Conservation (phyloP, 2,329 filamentous ascomycete genomes). For the Alternaria viburni region DNA sequence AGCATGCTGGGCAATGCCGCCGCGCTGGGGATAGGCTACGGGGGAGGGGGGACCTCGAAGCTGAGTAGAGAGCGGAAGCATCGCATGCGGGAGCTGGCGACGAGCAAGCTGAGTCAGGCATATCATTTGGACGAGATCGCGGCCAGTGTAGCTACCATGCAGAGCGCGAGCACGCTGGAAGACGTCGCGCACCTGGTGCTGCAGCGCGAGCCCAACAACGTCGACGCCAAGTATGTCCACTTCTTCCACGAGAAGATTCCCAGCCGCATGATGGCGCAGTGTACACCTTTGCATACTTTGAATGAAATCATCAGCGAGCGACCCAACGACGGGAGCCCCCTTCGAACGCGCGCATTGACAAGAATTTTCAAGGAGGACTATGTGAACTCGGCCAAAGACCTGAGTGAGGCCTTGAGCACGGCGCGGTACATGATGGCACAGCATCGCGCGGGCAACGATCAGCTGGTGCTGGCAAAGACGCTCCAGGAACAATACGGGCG, state of each 20-base stretch:
- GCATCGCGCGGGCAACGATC: constrained; percentile 58
- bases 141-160: constrained; percentile 83
- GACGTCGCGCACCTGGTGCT: constrained; percentile 77
- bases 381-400: constrained; percentile 71
- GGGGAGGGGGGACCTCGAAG: constrained; percentile 64
- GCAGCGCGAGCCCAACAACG: constrained; percentile 69
- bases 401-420: constrained; percentile 69
- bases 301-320: constrained; percentile 70
- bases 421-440: constrained; percentile 61
- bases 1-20: constrained; percentile 59
- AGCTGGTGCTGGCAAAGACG: constrained; percentile 60
- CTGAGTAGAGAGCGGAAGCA: constrained; percentile 78
- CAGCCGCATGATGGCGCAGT: constrained; percentile 73
- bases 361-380: constrained; percentile 78
- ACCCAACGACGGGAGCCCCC: constrained; percentile 68
- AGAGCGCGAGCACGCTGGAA: constrained; percentile 77
- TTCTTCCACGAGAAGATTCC: constrained; percentile 93
- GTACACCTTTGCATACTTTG: constrained; percentile 70
- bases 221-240: constrained; percentile 85
- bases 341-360: constrained; percentile 76
- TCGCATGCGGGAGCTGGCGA: constrained; percentile 80
- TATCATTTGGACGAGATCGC: constrained; percentile 85
- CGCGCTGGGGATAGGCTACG: constrained; percentile 63
- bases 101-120: constrained; percentile 76
- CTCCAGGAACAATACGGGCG: constrained; percentile 49